Conservation (phyloP, 306 rosid species). For the Canavalia ensiformis region DNA sequence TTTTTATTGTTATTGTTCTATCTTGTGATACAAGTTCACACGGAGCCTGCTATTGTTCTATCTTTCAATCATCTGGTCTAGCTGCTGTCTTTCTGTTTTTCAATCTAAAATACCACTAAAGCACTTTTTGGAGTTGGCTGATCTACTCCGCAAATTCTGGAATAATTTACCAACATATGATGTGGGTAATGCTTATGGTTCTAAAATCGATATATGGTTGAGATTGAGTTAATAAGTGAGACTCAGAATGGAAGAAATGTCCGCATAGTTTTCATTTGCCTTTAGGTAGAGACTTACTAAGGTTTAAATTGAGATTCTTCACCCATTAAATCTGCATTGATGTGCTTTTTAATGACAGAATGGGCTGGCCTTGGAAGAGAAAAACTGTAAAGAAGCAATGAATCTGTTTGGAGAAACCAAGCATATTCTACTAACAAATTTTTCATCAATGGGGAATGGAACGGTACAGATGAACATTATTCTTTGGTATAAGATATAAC, state of each 20-base stretch:
- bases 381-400: constrained; percentile 57
- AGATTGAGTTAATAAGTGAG: constrained; percentile 10
- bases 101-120: background rate
- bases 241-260: constrained; percentile 22
- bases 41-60: background rate
- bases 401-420: constrained; percentile 75
- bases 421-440: constrained; percentile 61
- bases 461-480: constrained; percentile 53
- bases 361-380: constrained; percentile 69
- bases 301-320: constrained; percentile 19
- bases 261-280: background rate
- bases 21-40: background rate
- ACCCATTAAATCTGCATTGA: constrained; percentile 16
- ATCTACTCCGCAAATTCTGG: background rate
- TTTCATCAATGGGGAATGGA: constrained; percentile 76
- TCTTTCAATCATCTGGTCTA: background rate
- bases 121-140: background rate
- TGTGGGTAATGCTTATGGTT: background rate
- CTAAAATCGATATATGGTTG: constrained; percentile 1
- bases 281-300: background rate
- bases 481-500: background rate
- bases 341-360: constrained; percentile 57
- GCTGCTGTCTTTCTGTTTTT: background rate
- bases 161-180: background rate
- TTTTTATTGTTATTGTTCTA: too few relatives aligned